Evolutionary conservation across 2,329 filamentous ascomycete genomes (phyloP), one percentile per base, ranked within the genome.

Genomic region (Truncatella angustata): DNA sequence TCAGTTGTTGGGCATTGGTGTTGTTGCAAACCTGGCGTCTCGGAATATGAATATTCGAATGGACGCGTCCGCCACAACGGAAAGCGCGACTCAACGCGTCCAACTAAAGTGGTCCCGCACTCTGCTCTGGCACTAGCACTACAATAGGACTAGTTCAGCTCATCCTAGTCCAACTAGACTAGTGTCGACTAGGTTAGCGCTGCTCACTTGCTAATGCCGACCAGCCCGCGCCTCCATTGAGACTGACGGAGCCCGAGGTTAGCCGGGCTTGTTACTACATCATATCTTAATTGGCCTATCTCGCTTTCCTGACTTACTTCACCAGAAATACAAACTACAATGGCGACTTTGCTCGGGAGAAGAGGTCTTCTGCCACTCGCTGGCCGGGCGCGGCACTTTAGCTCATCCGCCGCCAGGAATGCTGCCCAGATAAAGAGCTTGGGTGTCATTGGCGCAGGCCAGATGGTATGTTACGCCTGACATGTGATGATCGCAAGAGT

Each of bases 401-500:
- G 88, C 75, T 85, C 85, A 30, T 84, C 81, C 35, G 71, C 84
- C 40, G 73, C 77, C 42, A 77, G 80, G 39, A 66, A 75, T 62
- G 84, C 83, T 55, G 84, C 86, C 51, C 84, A 92, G 65, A 86
- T 99, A 56, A 95, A 92, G 75, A 87, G 83, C 60, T 75, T 99
- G 37, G 94, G 93, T 65, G 93, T 99, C 46, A 80, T 99, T 65
- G 94, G 94, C 59, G 92, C 93, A 49, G 94, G 94, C 24, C 94
- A 97, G 70, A 97, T 97, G 92, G 92, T 96, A 73, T 66, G 79
- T 51, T 40, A 23, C 32, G 39, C 32, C 62, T 63, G 53, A 58
- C 71, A 75, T 72, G 71, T 70, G 67, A 73, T 58, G 43, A 50
- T 7, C 40, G 12, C 40, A 28, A 21, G 18, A 7, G 16, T 50